A percentile compares a stretch with the other conserved stretches of the same genome.
Evolutionary conservation across 805 yeast genomes (phyloP).

Genomic region (Suhomyces xylopsoci): DNA sequence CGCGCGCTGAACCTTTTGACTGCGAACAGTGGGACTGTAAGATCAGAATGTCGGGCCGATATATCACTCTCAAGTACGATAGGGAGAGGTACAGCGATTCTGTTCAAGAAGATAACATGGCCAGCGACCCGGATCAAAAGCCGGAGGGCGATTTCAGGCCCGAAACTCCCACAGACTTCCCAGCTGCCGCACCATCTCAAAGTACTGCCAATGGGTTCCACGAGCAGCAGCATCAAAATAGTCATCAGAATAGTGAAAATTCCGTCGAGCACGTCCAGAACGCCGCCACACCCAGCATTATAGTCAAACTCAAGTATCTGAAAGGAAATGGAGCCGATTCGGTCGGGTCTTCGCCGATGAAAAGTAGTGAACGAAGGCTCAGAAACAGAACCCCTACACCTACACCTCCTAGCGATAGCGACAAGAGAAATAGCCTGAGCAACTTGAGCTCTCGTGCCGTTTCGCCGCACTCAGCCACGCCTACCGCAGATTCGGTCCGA

Average conservation of each 20-base stretch:
- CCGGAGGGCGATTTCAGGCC: neutral
- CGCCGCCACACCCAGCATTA: neutral
- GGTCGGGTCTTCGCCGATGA: neutral
- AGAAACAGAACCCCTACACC: neutral
- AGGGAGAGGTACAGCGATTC: neutral
- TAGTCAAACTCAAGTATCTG: neutral
- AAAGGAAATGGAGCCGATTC: neutral
- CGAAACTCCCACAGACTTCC: neutral
- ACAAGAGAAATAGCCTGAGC: neutral
- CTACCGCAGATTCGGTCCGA: no score
- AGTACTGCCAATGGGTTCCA: neutral
- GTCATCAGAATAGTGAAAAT: neutral
- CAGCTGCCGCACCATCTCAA: neutral
- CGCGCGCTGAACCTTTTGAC: neutral
- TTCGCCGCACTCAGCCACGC: neutral
- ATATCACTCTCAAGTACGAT: neutral
- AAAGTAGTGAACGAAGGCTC: neutral
- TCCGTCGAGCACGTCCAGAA: slow-evolving; percentile 2
- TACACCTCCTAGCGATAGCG: neutral
- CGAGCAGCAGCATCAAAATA: neutral
- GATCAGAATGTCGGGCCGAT: neutral
- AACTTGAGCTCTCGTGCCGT: neutral
- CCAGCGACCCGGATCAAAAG: no score
- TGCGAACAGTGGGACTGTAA: neutral
- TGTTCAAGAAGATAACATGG: neutral